These are phyloP conservation scores for Knoxia roxburghii DNA, from an alignment of 257 asterid genomes.

Conservation along the genomic window DNA sequence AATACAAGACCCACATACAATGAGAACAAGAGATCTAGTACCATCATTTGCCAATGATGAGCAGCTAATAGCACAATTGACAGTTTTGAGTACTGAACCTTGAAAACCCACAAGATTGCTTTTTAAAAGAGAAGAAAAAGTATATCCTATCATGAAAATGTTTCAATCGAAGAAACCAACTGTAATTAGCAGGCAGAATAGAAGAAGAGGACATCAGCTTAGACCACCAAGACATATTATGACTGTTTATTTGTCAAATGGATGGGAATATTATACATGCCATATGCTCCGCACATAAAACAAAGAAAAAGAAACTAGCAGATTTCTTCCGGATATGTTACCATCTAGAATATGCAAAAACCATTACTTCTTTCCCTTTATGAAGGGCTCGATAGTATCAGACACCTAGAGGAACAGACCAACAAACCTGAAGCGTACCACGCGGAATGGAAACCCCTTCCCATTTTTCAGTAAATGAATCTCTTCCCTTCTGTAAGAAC, in stretches of 20 bases:
- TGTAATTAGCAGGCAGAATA: not conserved
- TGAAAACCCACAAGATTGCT: not conserved
- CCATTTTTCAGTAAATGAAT: constrained; percentile 50
- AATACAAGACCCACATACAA: constrained; percentile 11
- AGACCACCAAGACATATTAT: not conserved
- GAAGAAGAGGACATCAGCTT: not conserved
- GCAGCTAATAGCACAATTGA: not conserved
- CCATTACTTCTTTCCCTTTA: not conserved
- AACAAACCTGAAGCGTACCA: constrained; percentile 99
- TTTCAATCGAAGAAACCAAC: no score
- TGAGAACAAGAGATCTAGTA: not conserved
- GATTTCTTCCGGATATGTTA: not conserved
- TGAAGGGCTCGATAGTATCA: not conserved
- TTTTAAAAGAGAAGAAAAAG: not conserved
- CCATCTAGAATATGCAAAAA: not conserved
- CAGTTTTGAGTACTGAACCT: not conserved
- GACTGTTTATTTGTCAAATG: not conserved
- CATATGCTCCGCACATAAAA: no score
- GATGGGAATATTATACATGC: no score
- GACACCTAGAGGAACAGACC: constrained; percentile 25
- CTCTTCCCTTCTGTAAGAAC: constrained; percentile 68
- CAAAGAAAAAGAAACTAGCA: not conserved
- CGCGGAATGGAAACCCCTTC: constrained; percentile 85
- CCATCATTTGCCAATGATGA: not conserved
- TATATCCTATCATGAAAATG: no score